A percentile compares a stretch with the other conserved stretches of the same genome.
phyloP scores from a whole-genome alignment of 2,329 filamentous ascomycete genomes.

The Ophiostoma populinum region DNA sequence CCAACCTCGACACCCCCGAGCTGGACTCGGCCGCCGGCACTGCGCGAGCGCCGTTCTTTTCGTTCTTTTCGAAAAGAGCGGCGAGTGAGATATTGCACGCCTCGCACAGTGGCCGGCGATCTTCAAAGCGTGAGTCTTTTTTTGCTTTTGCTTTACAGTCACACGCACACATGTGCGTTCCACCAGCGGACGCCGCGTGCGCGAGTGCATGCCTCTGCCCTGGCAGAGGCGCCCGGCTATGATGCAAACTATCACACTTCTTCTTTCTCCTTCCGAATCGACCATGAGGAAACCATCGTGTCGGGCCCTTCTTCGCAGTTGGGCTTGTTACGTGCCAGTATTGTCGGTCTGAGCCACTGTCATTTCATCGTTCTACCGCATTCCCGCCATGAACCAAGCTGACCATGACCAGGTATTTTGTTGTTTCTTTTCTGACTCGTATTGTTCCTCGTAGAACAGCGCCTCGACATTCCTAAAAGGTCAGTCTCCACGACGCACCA shows the following conservation, averaged over 20 bases:
- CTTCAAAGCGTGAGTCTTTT: slow-evolving; percentile 5
- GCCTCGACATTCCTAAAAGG: background rate
- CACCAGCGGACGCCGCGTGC: too few relatives aligned
- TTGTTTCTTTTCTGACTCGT: background rate
- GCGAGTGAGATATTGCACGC: background rate
- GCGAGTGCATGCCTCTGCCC: background rate
- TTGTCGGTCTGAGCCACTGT: slow-evolving; percentile 19
- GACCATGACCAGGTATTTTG: background rate
- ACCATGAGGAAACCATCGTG: slow-evolving; percentile 64
- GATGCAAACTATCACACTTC: slow-evolving; percentile 59
- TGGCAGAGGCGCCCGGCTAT: slow-evolving; percentile 22
- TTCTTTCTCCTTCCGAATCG: slow-evolving; percentile 85
- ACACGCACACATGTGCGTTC: too few relatives aligned
- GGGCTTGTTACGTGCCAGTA: slow-evolving; percentile 86
- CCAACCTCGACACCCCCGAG: background rate
- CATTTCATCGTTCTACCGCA: background rate
- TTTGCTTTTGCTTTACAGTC: too few relatives aligned
- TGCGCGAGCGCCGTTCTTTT: background rate
- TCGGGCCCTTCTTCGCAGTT: slow-evolving; percentile 36
- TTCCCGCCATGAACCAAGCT: background rate
- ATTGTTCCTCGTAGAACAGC: too few relatives aligned
- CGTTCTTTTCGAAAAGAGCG: background rate
- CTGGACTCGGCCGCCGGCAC: background rate
- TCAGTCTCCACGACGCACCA: background rate
- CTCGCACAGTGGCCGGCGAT: background rate